Conservation (phyloP, 768 basidiomycete species). For the Hericium rajendrae region DNA sequence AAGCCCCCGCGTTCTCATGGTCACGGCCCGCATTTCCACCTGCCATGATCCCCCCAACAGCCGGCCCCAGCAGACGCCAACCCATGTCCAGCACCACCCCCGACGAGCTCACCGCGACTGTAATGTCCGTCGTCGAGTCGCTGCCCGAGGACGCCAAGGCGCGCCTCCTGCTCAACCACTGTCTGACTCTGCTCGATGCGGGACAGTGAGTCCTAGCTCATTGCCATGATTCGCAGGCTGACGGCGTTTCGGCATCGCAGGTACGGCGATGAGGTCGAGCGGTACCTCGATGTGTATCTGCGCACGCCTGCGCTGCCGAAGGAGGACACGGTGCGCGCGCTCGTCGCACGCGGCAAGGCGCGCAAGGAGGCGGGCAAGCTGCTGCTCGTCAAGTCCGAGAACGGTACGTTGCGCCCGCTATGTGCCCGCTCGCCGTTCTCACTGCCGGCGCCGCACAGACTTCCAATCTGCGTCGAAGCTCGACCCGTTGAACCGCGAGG, state of each 20-base stretch:
- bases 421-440: background rate
- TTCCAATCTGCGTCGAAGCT: slow-evolving; percentile 49
- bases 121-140: slow-evolving; percentile 24
- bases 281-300: slow-evolving; percentile 57
- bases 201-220: slow-evolving; percentile 21
- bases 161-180: slow-evolving; percentile 25
- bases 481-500: slow-evolving; percentile 48
- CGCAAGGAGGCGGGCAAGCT: slow-evolving; percentile 45
- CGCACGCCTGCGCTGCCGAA: slow-evolving; percentile 47
- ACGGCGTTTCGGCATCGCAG: slow-evolving; percentile 21
- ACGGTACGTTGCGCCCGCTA: slow-evolving; percentile 30
- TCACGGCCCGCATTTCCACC: background rate
- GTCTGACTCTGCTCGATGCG: slow-evolving; percentile 24
- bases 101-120: slow-evolving; percentile 27
- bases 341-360: slow-evolving; percentile 51
- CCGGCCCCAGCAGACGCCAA: no score
- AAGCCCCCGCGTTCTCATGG: background rate
- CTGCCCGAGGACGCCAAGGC: slow-evolving; percentile 23
- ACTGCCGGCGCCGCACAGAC: slow-evolving; percentile 27
- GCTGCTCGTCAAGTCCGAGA: slow-evolving; percentile 47
- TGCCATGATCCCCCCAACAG: background rate
- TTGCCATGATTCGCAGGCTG: background rate
- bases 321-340: slow-evolving; percentile 41
- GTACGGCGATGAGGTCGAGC: slow-evolving; percentile 56
- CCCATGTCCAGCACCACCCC: background rate